Evolutionary conservation across 2,329 filamentous ascomycete genomes (phyloP).

Genomic region (Madurella mycetomatis): DNA sequence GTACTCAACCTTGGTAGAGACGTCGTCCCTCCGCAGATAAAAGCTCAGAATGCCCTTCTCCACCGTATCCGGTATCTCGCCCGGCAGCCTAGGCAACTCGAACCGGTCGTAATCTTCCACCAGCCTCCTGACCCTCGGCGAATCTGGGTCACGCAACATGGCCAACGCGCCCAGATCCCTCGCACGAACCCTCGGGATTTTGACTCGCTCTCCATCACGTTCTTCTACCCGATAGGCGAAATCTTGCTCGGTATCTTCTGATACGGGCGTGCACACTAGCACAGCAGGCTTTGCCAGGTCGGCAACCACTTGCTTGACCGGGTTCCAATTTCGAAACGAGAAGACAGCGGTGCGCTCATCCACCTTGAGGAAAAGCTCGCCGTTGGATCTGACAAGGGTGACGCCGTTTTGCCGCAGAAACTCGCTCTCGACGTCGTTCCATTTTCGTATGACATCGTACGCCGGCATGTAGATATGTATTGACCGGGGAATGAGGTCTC

Average conservation of each 20-base stretch:
- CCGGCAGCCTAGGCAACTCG: slow-evolving; percentile 12
- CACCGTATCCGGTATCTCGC: neutral
- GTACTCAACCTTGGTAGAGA: slow-evolving; percentile 6
- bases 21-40: slow-evolving; percentile 6
- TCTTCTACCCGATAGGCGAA: slow-evolving; percentile 5
- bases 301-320: slow-evolving; percentile 20
- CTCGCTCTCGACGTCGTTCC: slow-evolving; percentile 7
- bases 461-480: slow-evolving; percentile 20
- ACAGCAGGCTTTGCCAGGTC: slow-evolving; percentile 16
- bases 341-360: slow-evolving; percentile 13
- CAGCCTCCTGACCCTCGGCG: slow-evolving; percentile 16
- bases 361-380: slow-evolving; percentile 14
- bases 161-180: neutral
- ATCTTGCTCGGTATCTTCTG: slow-evolving; percentile 1
- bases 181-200: slow-evolving; percentile 7
- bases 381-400: slow-evolving; percentile 9
- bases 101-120: slow-evolving; percentile 8
- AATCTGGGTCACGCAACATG: slow-evolving; percentile 11
- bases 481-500: neutral
- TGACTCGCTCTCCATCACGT: neutral
- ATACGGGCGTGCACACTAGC: slow-evolving; percentile 12
- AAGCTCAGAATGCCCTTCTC: neutral
- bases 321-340: slow-evolving; percentile 18
- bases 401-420: slow-evolving; percentile 4
- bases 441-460: neutral